Evolutionary conservation across 805 yeast species (phyloP).

Genomic region (Pichia phayaonensis): DNA sequence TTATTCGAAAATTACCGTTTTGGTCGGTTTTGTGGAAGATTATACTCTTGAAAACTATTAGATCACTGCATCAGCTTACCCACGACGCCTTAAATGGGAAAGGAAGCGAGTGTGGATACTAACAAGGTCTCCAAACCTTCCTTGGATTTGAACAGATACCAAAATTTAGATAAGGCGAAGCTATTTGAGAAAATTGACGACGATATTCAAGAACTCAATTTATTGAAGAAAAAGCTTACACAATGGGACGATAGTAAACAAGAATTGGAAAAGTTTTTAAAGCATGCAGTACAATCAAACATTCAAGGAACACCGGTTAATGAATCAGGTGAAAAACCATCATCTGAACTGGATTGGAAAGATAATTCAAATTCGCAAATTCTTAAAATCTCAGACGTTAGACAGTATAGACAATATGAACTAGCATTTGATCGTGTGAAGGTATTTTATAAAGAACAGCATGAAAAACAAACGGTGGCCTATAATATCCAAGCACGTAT

Average conservation of each 20-base stretch:
- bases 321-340: background rate
- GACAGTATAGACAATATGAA: slow-evolving; percentile 56
- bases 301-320: background rate
- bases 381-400: slow-evolving; percentile 15
- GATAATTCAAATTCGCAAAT: slow-evolving; percentile 18
- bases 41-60: too few relatives aligned
- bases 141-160: slow-evolving; percentile 12
- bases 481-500: slow-evolving; percentile 65
- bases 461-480: slow-evolving; percentile 62
- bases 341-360: slow-evolving; percentile 14
- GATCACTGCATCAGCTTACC: background rate
- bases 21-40: background rate
- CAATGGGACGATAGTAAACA: slow-evolving; percentile 2
- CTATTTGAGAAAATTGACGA: slow-evolving; percentile 36
- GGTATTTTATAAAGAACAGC: slow-evolving; percentile 60
- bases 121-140: background rate
- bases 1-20: background rate
- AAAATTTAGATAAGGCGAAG: slow-evolving; percentile 26
- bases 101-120: background rate
- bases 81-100: background rate
- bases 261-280: background rate
- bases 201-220: slow-evolving; percentile 35
- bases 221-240: slow-evolving; percentile 20
- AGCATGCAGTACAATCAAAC: slow-evolving; percentile 5
- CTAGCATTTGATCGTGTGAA: slow-evolving; percentile 63